Evolutionary conservation across 73 alveolate genomes (phyloP).

Genomic region (Stentor roeselii): DNA sequence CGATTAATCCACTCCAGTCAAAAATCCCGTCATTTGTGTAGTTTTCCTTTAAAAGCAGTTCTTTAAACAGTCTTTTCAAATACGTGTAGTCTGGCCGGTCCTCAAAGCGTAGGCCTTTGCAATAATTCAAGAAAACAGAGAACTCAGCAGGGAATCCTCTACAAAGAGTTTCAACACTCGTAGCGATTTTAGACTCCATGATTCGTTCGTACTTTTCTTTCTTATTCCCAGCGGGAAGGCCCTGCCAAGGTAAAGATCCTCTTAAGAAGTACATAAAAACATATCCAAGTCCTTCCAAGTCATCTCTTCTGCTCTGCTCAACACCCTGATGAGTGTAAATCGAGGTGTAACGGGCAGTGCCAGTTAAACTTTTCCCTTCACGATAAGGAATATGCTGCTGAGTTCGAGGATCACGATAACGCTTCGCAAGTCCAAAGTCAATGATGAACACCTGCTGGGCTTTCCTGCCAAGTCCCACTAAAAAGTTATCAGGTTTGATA

Average conservation of each 20-base stretch:
- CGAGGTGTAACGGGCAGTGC: constrained; percentile 66
- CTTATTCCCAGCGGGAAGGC: constrained; percentile 73
- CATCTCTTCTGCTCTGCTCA: constrained; percentile 82
- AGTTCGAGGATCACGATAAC: too few relatives aligned
- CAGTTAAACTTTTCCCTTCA: too few relatives aligned
- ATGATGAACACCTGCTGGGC: constrained; percentile 56
- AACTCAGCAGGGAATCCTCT: constrained; percentile 79
- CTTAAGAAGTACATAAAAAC: constrained; percentile 74
- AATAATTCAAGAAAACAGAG: constrained; percentile 54
- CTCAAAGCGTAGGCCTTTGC: constrained; percentile 76
- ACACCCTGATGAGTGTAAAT: constrained; percentile 51
- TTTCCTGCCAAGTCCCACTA: constrained; percentile 60
- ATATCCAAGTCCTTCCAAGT: constrained; percentile 82
- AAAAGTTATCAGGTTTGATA: constrained; percentile 81
- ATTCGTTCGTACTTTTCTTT: constrained; percentile 70
- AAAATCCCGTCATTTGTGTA: constrained; percentile 61
- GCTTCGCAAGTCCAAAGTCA: constrained; percentile 58
- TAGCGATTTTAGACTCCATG: constrained; percentile 70
- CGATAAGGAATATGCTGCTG: too few relatives aligned
- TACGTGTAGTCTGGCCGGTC: constrained; percentile 89
- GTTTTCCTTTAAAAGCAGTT: constrained; percentile 63
- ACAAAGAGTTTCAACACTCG: constrained; percentile 59
- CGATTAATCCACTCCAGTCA: constrained; percentile 85
- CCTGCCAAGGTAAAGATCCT: constrained; percentile 90
- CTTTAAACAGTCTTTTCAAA: constrained; percentile 72